Evolutionary conservation across 768 basidiomycete genomes (phyloP), one percentile per base, ranked within the genome.

Genomic region (Cystobasidiopsis lactophilus): DNA sequence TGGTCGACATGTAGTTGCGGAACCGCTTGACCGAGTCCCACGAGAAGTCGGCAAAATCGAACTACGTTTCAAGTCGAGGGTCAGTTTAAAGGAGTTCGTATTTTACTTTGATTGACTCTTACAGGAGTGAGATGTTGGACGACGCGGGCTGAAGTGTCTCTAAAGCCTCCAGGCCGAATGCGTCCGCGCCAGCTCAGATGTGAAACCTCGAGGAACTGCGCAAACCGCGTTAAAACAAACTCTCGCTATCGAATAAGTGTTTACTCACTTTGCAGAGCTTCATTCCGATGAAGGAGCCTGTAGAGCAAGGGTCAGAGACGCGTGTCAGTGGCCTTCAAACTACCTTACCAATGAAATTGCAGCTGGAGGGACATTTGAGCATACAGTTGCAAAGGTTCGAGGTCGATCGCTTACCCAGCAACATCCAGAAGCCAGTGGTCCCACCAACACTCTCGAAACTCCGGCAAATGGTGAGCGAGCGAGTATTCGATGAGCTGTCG

Each of bases 391-490:
- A 11, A 11, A 38, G 11, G 37, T 11, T 11, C 37, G 19, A 11
- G 19, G 37, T 19, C 11, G 37, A 38, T 11, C 11, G 37, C 37
- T 38, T 38, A 38, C 37, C 37, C 41, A 11, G 41, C 41, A 19
- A 43, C 41, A 43, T 49, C 47, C 24, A 49, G 27, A 26, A 49
- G 47, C 47, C 47, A 49, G 47, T 49, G 47, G 29, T 49, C 47
- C 47, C 35, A 41, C 49, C 49, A 50, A 26, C 49, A 50, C 21
- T 50, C 49, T 23, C 33, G n/a, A 40, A 33, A 50, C 7, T 33
- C 19, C 19, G 35, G 35, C 31, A 50, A 18, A 5, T 35, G 30
- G 16, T 47, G 45, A n/a, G 45, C 45, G 10, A 47, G 29, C 4
- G 45, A 47, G n/a, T 47, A 47, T 29, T 47, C 45, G 45, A 47